phyloP scores from a whole-genome alignment of 1,139 yeast genomes.

The Blastobotrys apis region DNA sequence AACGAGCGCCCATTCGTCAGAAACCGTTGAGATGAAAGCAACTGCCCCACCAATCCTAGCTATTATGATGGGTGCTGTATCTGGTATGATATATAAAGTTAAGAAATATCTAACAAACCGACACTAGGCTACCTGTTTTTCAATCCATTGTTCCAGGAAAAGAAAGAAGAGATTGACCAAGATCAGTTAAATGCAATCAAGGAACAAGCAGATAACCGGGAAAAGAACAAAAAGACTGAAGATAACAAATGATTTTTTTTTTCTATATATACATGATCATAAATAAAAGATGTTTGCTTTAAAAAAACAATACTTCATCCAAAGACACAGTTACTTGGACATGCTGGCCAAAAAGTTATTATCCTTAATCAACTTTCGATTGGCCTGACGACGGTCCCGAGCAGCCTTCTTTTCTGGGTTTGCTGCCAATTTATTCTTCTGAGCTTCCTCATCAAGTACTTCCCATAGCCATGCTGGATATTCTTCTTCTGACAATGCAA shows the following conservation, averaged over 20 bases:
- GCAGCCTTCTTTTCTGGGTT: constrained; percentile 67
- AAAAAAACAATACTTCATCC: no score
- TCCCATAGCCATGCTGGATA: constrained; percentile 97
- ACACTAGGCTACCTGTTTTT: constrained; percentile 56
- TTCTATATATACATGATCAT: constrained; percentile 8
- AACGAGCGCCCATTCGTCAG: not conserved
- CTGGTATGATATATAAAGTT: constrained; percentile 16
- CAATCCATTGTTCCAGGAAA: constrained; percentile 63
- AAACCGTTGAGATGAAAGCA: constrained; percentile 10
- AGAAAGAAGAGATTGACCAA: constrained; percentile 53
- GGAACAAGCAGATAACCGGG: constrained; percentile 20
- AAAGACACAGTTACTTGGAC: constrained; percentile 24
- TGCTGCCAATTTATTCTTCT: constrained; percentile 48
- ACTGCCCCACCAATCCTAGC: constrained; percentile 17
- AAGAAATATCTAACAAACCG: constrained; percentile 23
- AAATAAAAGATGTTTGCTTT: constrained; percentile 5
- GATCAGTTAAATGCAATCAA: constrained; percentile 44
- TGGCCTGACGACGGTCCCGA: constrained; percentile 61
- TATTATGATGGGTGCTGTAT: constrained; percentile 17
- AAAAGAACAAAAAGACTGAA: constrained; percentile 5
- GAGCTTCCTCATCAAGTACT: constrained; percentile 61
- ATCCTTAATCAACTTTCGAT: constrained; percentile 67
- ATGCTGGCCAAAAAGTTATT: constrained; percentile 56
- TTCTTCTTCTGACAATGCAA: constrained; percentile 80
- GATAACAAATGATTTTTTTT: constrained; percentile 9